These are phyloP conservation scores for Brachypodium distachyon DNA, from an alignment of 202 grass and related monocot species.

Conservation along the genomic window DNA sequence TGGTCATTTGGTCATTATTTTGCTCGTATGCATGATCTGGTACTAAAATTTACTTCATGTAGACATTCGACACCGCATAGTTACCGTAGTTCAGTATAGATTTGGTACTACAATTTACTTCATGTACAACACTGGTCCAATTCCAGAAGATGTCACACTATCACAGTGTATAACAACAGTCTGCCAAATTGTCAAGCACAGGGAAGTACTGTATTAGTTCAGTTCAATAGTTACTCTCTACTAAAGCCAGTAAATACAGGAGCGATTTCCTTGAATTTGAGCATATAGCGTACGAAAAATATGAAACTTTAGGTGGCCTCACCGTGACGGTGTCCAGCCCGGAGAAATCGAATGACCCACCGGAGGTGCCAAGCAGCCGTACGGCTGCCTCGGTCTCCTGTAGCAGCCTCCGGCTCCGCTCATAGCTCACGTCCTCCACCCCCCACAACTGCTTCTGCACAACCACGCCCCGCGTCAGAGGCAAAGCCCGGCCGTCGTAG, in stretches of 20 bases:
- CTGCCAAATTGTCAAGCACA: not conserved
- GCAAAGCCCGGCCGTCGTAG: not conserved
- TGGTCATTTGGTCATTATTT: not conserved
- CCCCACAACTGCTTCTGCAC: slow-evolving; percentile 20
- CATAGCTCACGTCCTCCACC: slow-evolving; percentile 53
- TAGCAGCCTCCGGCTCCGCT: slow-evolving; percentile 52
- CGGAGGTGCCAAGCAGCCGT: slow-evolving; percentile 39
- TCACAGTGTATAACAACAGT: not conserved
- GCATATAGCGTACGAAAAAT: not conserved
- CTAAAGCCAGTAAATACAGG: not conserved
- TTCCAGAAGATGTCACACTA: too few relatives aligned
- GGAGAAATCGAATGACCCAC: slow-evolving; percentile 50
- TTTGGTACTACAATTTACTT: too few relatives aligned
- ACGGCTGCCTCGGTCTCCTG: slow-evolving; percentile 56
- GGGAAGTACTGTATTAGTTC: not conserved
- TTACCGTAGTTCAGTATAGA: not conserved
- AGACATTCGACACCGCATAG: not conserved
- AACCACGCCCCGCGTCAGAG: not conserved
- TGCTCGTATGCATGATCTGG: not conserved
- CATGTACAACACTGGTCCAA: too few relatives aligned
- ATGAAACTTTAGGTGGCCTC: not conserved
- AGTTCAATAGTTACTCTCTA: not conserved
- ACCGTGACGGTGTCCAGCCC: slow-evolving; percentile 51
- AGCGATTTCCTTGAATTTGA: not conserved
- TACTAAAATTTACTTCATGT: not conserved